Base-by-base conservation (phyloP, 345 rosid genomes). In the rapeseed (Brassica napus) region DNA sequence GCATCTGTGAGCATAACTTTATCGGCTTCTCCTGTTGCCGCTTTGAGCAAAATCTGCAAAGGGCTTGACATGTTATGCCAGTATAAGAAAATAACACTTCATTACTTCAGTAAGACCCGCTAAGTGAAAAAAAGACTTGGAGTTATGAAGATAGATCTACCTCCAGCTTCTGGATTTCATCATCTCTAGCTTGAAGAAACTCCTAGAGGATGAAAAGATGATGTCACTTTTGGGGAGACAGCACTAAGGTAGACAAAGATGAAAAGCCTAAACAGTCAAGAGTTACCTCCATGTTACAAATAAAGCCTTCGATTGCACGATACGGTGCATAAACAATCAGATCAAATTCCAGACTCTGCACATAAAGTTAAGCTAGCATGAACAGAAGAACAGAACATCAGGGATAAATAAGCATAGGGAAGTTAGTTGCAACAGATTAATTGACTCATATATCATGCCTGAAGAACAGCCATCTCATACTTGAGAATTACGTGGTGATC, bases 401-500 rank as follows among this genome's bases (percentile, higher is more conserved):
- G 67, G 8, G 58, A 24, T 42, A 39, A 63, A 39, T 65, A 77
- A 10, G 75, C 5, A 69, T 16, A 57, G 32, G 60, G 35, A 79
- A 68, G 77, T 6, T 67, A 3, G 4, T 26, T 26, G 49, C 31
- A 58, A 74, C 21, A 76, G 54, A 32, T 3, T 26, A 12, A 74
- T 68, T 75, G 84, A 34, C 30, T 26, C 30, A 26, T 26, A 26
- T 26, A 78, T 73, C 90, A 85, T 86, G 78, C 90, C 94, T 95
- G 99, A 85, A 89, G 93, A 65, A 95, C 96, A 71, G 92, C 84
- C 98, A 95, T 93, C 92, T 95, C 97, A 30, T 89, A 93, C 84
- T 95, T 93, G 85, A 95, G 98, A 86, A 95, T 95, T 89, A 95
- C 77, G 64, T 88, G 98, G 87, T 91, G 99, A 87, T 95, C 98